Conservation (phyloP, 805 yeast species). For the Lipomyces yamadae region DNA sequence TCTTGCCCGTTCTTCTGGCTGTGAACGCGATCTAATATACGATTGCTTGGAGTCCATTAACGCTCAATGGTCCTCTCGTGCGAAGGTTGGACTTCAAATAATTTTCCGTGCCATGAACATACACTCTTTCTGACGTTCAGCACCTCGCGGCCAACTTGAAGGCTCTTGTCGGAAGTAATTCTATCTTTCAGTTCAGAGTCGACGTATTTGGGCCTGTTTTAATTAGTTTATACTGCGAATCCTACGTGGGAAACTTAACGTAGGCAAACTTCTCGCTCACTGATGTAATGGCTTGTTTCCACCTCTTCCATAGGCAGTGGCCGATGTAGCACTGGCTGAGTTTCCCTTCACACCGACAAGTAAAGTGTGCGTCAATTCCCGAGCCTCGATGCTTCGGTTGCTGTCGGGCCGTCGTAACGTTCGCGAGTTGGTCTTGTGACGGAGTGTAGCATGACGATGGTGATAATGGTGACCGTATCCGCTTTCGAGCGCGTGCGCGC, state of each 20-base stretch:
- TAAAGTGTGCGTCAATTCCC: conserved; percentile 2
- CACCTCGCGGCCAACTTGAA: background rate
- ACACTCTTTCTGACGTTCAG: background rate
- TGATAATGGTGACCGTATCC: background rate
- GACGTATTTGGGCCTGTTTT: background rate
- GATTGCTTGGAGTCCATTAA: background rate
- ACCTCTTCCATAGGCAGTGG: background rate
- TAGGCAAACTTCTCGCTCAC: background rate
- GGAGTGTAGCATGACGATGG: background rate
- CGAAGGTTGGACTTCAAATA: conserved; percentile 9
- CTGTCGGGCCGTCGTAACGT: background rate
- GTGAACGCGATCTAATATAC: background rate
- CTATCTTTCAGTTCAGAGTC: conserved; percentile 11
- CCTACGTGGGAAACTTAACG: background rate
- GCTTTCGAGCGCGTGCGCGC: conserved; percentile 7
- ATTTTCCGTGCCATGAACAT: conserved; percentile 2
- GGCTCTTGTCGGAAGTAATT: background rate
- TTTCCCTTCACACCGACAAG: background rate
- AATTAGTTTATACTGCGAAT: background rate
- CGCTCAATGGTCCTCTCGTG: background rate
- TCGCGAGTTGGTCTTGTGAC: background rate
- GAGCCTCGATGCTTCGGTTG: conserved; percentile 1
- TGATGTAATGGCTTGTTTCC: background rate
- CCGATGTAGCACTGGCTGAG: background rate
- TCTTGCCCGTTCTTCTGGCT: background rate